Evolutionary conservation across 345 rosid genomes (phyloP), one percentile per base, ranked within the genome.

Genomic region (Rhodomyrtus tomentosa): DNA sequence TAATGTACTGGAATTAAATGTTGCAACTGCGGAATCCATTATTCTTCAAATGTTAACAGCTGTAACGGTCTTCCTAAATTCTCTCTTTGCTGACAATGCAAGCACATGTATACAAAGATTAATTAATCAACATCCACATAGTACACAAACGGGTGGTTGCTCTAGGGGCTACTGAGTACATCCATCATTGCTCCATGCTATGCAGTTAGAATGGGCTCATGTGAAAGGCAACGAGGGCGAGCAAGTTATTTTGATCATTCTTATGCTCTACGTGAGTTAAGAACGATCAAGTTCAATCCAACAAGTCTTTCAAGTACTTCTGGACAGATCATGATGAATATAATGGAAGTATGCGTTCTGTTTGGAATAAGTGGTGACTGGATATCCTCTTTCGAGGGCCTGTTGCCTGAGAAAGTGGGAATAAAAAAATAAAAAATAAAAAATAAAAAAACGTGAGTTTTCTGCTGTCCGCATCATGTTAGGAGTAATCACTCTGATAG

Each of bases 1-100:
- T 96, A 98, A 89, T 89, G 96, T 84, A 94, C 98, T 18, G 98
- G 96, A 88, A 95, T 98, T 45, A 94, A 92, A 2, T 93, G 95
- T 87, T 91, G 94, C 93, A 95, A 86, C 96, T 95, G 93, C 91
- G 87, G 89, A 82, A 80, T 56, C 50, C 49, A 54, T 16, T 55
- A 7, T 15, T 29, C 16, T 62, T 29, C 74, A 62, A 62, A 62
- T 29, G 74, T 62, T 29, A 62, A 3, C 11, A 29, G 15, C 40
- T 3, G 11, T 59, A 59, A 59, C 40, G 29, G 36, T 58, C 4
- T 13, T 29, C 40, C 74, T 1, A 29, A 59, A 29, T 59, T 59
- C 73, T 59, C 73, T 29, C 73, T 59, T 27, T 29, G 73, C 73
- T 27, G 21, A 29, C 0, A 8, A 29, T 21, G 3, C 73, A 59